A percentile compares a stretch with the other conserved stretches of the same genome.
These are phyloP conservation scores for Metschnikowia cubensis DNA, from an alignment of 805 yeast genomes.

Conservation along the genomic window DNA sequence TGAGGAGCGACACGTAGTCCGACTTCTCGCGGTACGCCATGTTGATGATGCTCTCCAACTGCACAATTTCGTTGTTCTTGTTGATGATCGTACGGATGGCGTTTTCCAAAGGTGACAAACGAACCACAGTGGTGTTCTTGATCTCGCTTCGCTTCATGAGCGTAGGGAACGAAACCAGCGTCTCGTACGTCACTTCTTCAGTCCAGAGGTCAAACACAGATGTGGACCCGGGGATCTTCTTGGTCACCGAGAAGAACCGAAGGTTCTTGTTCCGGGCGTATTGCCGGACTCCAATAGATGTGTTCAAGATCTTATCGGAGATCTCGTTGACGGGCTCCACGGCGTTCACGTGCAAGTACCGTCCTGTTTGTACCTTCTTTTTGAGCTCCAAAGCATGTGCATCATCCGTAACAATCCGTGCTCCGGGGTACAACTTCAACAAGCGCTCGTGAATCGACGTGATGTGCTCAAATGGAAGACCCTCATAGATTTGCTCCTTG, in stretches of 20 bases:
- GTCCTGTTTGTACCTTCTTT: conserved; percentile 59
- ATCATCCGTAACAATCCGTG: conserved; percentile 61
- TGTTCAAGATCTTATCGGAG: conserved; percentile 41
- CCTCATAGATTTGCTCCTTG: conserved; percentile 77
- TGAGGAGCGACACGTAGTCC: conserved; percentile 46
- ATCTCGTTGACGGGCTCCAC: conserved; percentile 66
- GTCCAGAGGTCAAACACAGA: conserved; percentile 80
- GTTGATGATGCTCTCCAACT: conserved; percentile 57
- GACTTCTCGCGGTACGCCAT: conserved; percentile 50
- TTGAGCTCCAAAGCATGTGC: conserved; percentile 50
- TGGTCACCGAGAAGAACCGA: conserved; percentile 62
- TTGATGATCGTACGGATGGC: conserved; percentile 64
- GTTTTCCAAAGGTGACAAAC: conserved; percentile 79
- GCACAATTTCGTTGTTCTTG: conserved; percentile 70
- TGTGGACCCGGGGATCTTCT: conserved; percentile 69
- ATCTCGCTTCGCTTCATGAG: conserved; percentile 82
- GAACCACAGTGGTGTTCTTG: conserved; percentile 42
- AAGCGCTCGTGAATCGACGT: conserved; percentile 77
- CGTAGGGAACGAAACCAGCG: conserved; percentile 77
- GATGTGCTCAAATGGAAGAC: conserved; percentile 82
- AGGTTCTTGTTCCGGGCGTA: conserved; percentile 74
- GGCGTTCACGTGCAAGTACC: conserved; percentile 64
- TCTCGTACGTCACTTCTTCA: conserved; percentile 77
- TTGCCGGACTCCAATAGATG: conserved; percentile 60
- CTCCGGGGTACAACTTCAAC: conserved; percentile 74